Percentiles rank a stretch among this genome's conserved stretches.
Conservation (phyloP, 2,329 filamentous ascomycete genomes). For the Microascus cirrosus region DNA sequence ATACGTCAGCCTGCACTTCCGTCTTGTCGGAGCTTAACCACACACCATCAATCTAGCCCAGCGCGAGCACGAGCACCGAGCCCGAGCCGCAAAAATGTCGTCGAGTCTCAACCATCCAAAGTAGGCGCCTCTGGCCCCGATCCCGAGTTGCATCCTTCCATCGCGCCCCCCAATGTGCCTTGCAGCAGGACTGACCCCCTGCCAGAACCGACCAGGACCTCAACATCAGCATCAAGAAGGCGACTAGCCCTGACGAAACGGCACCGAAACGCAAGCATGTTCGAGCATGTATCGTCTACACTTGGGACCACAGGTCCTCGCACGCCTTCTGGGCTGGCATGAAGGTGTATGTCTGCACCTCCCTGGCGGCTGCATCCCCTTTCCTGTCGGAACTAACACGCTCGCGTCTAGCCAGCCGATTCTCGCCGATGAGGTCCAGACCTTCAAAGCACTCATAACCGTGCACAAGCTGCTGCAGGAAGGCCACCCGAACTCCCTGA, state of each 20-base stretch:
- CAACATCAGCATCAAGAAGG: constrained; percentile 59
- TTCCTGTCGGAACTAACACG: constrained; percentile 1
- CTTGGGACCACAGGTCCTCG: constrained; percentile 97
- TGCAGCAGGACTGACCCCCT: neutral
- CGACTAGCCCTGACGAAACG: constrained; percentile 56
- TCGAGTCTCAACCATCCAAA: neutral
- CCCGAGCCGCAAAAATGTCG: neutral
- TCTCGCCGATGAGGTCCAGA: constrained; percentile 94
- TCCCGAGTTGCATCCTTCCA: neutral
- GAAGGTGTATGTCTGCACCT: constrained; percentile 70
- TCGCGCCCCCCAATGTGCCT: neutral
- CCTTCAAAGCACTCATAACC: constrained; percentile 95
- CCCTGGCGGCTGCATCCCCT: neutral
- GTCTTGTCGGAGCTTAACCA: neutral
- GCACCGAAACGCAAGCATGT: constrained; percentile 83
- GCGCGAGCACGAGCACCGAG: neutral
- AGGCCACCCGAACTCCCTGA: constrained; percentile 77
- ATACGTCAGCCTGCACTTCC: constrained; percentile 1
- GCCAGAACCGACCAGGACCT: constrained; percentile 56
- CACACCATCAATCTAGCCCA: neutral
- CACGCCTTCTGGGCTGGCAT: constrained; percentile 94
- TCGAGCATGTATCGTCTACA: constrained; percentile 94
- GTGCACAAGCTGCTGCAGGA: constrained; percentile 97
- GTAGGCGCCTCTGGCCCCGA: neutral
- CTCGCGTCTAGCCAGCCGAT: constrained; percentile 66